Percentiles rank a stretch among this genome's conserved stretches.
Conservation (phyloP, 2,329 filamentous ascomycete genomes). For the Samsoniella hepiali region DNA sequence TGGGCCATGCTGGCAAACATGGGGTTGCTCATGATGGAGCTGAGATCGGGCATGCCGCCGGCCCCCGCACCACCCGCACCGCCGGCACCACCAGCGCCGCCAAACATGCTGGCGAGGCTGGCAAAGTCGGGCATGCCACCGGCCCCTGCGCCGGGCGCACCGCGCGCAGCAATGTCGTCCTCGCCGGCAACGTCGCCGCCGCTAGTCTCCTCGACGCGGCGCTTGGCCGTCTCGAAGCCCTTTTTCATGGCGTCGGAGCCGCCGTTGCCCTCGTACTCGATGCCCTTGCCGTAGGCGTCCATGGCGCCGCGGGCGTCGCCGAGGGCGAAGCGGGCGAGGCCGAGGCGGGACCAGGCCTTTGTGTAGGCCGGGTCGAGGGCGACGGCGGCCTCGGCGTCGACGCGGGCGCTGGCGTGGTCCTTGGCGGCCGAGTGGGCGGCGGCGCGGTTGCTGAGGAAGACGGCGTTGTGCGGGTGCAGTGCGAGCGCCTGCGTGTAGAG, state of each 20-base stretch:
- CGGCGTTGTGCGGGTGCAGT: slow-evolving; percentile 79
- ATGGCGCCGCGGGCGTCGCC: slow-evolving; percentile 88
- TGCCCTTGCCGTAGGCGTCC: slow-evolving; percentile 91
- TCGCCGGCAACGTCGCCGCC: slow-evolving; percentile 38
- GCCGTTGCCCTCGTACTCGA: slow-evolving; percentile 89
- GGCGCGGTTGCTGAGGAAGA: slow-evolving; percentile 96
- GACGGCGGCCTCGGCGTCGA: slow-evolving; percentile 89
- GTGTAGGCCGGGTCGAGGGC: slow-evolving; percentile 88
- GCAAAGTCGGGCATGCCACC: slow-evolving; percentile 70
- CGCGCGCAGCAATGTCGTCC: slow-evolving; percentile 42
- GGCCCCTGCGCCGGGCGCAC: slow-evolving; percentile 48
- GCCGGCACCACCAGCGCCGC: slow-evolving; percentile 55
- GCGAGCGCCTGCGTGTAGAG: slow-evolving; percentile 84
- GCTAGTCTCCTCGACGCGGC: slow-evolving; percentile 77
- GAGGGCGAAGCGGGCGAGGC: slow-evolving; percentile 85
- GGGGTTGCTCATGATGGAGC: slow-evolving; percentile 89
- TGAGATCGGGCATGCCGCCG: slow-evolving; percentile 84
- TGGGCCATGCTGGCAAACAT: slow-evolving; percentile 98
- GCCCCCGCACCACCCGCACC: slow-evolving; percentile 59
- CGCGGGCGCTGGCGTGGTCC: slow-evolving; percentile 78
- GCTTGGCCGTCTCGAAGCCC: slow-evolving; percentile 90
- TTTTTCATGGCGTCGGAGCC: slow-evolving; percentile 97
- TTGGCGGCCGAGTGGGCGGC: slow-evolving; percentile 83
- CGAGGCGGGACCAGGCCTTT: slow-evolving; percentile 93
- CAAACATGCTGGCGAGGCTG: slow-evolving; percentile 69